Percentiles rank a stretch among this genome's conserved stretches.
Evolutionary conservation across 176 grass and related monocot species (phyloP).

Genomic region (maize (Zea mays)): Zm-B73-REFERENCE-NAM-5.0 NC_050105.1:146308501-146309000

Average conservation of each 20-base stretch:
- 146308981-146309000: conserved; percentile 12
- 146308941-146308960: background rate
- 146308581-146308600: no score
- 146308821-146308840: no score
- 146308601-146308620: no score
- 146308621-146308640: no score
- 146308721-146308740: background rate
- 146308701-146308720: background rate
- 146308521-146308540: no score
- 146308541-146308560: background rate
- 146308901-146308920: background rate
- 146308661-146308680: no score
- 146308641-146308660: no score
- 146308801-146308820: background rate
- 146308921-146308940: conserved; percentile 20
- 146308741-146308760: background rate
- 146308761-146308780: background rate
- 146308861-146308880: background rate
- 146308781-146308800: background rate
- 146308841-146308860: no score
- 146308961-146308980: background rate
- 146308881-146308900: background rate
- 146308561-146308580: no score
- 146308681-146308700: no score
- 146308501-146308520: no score